phyloP scores from a whole-genome alignment of 306 rosid genomes.

The Dryas octopetala region DNA sequence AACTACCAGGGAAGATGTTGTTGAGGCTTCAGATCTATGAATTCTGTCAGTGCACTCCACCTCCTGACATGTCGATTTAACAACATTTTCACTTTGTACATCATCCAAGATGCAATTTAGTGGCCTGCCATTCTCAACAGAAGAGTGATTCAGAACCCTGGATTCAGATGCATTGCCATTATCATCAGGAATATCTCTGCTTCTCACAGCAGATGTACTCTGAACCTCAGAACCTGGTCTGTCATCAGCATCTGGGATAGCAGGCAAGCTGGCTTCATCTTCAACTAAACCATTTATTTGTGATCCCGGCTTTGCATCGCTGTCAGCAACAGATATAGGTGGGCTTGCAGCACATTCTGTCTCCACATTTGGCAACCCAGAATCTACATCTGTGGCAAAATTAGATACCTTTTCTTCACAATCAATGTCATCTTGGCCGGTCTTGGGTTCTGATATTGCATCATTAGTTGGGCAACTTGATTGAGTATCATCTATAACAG shows the following conservation, averaged over 20 bases:
- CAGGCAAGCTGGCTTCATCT: conserved; percentile 2
- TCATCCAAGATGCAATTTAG: conserved; percentile 16
- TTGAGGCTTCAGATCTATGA: conserved; percentile 33
- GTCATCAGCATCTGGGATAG: conserved; percentile 11
- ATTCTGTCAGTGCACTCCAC: conserved; percentile 22
- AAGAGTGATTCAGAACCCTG: conserved; percentile 9
- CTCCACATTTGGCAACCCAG: conserved; percentile 17
- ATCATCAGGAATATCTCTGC: conserved; percentile 20
- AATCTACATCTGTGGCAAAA: conserved; percentile 14
- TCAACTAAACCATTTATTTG: conserved; percentile 10
- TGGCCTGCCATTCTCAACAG: conserved; percentile 18
- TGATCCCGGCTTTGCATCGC: neutral
- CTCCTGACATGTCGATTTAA: conserved; percentile 16
- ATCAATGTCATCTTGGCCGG: conserved; percentile 14
- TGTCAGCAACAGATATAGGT: conserved; percentile 7
- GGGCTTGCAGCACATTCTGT: conserved; percentile 20
- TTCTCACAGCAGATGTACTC: conserved; percentile 20
- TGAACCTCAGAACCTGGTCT: conserved; percentile 32
- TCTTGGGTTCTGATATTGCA: conserved; percentile 18
- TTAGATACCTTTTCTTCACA: conserved; percentile 21
- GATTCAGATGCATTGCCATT: conserved; percentile 27
- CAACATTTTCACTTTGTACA: conserved; percentile 22
- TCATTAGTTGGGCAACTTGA: conserved; percentile 14
- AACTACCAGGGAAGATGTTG: conserved; percentile 36
- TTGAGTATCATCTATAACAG: conserved; percentile 3